Base-by-base conservation (phyloP, 78 protist species). In the Emiliania huxleyi region DNA sequence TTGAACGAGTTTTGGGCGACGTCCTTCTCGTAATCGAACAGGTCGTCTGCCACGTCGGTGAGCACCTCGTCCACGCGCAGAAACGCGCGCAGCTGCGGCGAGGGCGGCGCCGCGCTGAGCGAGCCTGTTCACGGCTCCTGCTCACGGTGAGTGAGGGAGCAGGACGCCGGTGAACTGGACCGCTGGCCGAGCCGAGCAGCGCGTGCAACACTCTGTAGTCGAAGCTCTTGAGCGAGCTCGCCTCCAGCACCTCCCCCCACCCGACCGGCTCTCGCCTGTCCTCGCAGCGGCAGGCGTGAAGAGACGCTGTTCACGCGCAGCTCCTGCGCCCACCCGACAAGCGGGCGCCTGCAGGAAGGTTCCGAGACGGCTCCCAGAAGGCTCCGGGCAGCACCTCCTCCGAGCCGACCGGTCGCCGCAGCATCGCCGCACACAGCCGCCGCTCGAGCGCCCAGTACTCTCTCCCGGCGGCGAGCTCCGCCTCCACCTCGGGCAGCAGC, bases 11-110 rank as follows among this genome's bases (percentile, higher is more conserved):
- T 6, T 0, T 1, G 0, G 37, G 26, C 38, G 1, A 81, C 89
- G 38, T 81, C 89, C 37, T 81, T 44, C 38, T 81, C 89, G 55
- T 81, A 81, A 56, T 81, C 89, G 56, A 5, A 44, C 55, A 81
- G 89, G 56, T 81, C 89, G 55, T 81, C 89, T 18, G 40, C 35
- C 5, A 81, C 23, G 38, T 81, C 89, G 22, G 55, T 44, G 18
- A 81, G 89, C 40, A 1, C 1, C 22, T 81, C 89, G 55, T 81
- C 89, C 4, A 44, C 55, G 37, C 23, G 37, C 38, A 81, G 38
- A 18, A 81, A 81, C 21, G 3, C 43, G 23, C 11, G n/a, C 29
- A 52, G 62, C 15, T 52, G n/a, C n/a, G n/a, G n/a, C n/a, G n/a
- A n/a, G n/a, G n/a, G n/a, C n/a, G n/a, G n/a, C n/a, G n/a, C n/a